phyloP scores from a whole-genome alignment of 768 basidiomycete species.

The Hemileccinum rubropunctum region DNA sequence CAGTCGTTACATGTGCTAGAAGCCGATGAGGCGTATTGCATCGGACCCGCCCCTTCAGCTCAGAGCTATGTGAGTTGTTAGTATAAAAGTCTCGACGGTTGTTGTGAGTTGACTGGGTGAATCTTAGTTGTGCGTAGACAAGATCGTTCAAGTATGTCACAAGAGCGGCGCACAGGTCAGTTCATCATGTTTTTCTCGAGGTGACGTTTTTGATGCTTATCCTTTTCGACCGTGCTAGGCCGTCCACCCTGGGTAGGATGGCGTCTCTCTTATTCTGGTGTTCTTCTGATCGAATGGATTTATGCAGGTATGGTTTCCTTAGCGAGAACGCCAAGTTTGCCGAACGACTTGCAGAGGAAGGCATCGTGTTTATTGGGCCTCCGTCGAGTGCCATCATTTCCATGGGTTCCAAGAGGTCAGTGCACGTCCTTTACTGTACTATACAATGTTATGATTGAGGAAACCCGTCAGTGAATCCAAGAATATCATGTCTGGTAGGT shows the following conservation, averaged over 20 bases:
- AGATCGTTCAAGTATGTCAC: constrained; percentile 81
- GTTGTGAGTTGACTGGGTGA: constrained; percentile 1
- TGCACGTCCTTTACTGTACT: not conserved
- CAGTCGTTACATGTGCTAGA: constrained; percentile 79
- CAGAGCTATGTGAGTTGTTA: constrained; percentile 77
- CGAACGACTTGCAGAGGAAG: constrained; percentile 65
- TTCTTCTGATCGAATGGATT: not conserved
- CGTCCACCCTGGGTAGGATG: constrained; percentile 80
- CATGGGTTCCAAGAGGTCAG: constrained; percentile 94
- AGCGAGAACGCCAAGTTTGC: constrained; percentile 91
- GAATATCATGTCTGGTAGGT: constrained; percentile 83
- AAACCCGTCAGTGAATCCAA: constrained; percentile 74
- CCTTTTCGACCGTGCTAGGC: constrained; percentile 53
- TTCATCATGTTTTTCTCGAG: constrained; percentile 3
- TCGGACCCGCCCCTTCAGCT: constrained; percentile 85
- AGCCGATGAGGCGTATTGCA: constrained; percentile 90
- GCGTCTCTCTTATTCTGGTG: not conserved
- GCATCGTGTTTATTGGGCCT: constrained; percentile 89
- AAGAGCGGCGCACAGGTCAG: constrained; percentile 80
- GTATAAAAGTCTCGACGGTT: not conserved
- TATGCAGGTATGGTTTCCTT: constrained; percentile 75
- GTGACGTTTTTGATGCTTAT: not conserved
- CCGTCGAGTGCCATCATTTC: constrained; percentile 83
- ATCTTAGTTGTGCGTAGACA: constrained; percentile 76
- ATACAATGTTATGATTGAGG: not conserved